Evolutionary conservation across 2,329 filamentous ascomycete genomes (phyloP).

Genomic region (Pezicula neosporulosa): DNA sequence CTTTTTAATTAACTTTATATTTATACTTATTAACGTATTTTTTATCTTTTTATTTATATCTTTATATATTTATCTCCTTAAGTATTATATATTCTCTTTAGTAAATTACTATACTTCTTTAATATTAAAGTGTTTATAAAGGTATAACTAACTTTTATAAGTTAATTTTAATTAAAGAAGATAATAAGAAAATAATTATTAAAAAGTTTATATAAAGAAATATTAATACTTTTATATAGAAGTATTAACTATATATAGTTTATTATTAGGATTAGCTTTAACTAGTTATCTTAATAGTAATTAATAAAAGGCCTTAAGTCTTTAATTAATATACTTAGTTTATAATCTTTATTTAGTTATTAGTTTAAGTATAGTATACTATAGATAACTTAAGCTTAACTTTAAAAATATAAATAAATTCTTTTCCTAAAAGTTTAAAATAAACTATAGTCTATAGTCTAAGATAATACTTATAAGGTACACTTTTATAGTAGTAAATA

Average conservation of each 20-base stretch:
- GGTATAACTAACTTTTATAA: neutral
- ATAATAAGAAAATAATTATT: neutral
- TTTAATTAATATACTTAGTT: neutral
- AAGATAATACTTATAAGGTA: conserved; percentile 9
- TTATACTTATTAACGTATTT: too few relatives aligned
- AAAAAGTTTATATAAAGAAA: neutral
- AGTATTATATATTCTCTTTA: too few relatives aligned
- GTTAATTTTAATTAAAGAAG: neutral
- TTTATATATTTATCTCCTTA: too few relatives aligned
- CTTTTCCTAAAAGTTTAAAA: neutral
- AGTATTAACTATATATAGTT: neutral
- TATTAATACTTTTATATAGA: conserved; percentile 2
- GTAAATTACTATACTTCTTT: neutral
- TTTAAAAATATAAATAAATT: too few relatives aligned
- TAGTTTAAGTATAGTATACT: too few relatives aligned
- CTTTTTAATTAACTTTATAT: too few relatives aligned
- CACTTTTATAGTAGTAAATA: conserved; percentile 2
- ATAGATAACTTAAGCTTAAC: too few relatives aligned
- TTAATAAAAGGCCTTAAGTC: conserved; percentile 10
- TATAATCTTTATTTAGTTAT: too few relatives aligned
- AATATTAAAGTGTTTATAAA: neutral
- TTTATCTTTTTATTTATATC: too few relatives aligned
- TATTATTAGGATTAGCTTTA: conserved; percentile 3
- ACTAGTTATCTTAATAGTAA: conserved; percentile 16
- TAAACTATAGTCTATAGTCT: conserved; percentile 12